Evolutionary conservation across 371 early-diverging fungal species (phyloP).

Genomic region (Aphelidium insulamus): DNA sequence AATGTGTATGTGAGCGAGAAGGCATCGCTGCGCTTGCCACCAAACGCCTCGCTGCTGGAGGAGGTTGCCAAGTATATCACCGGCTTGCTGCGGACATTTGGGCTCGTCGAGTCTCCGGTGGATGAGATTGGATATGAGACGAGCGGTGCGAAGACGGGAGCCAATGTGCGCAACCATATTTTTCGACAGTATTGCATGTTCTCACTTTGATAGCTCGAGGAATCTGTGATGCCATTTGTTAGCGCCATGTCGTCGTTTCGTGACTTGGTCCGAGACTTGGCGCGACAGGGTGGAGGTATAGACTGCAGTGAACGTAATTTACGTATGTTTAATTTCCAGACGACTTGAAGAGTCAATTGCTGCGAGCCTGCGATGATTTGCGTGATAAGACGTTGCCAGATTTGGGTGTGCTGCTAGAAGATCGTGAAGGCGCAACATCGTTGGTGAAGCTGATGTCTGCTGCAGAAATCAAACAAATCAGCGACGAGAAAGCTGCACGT

Average conservation of each 20-base stretch:
- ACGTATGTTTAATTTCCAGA: no score
- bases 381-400: constrained; percentile 68
- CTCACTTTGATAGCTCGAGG: constrained; percentile 21
- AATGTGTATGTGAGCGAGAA: constrained; percentile 45
- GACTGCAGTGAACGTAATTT: not conserved
- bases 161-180: constrained; percentile 2
- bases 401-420: constrained; percentile 73
- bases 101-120: constrained; percentile 31
- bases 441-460: constrained; percentile 70
- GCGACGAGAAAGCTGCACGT: constrained; percentile 26
- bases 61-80: constrained; percentile 64
- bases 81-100: constrained; percentile 29
- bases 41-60: constrained; percentile 35
- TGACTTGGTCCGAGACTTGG: constrained; percentile 54
- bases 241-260: constrained; percentile 59
- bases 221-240: constrained; percentile 54
- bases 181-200: not conserved
- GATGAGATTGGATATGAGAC: constrained; percentile 26
- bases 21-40: constrained; percentile 18
- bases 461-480: constrained; percentile 37
- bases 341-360: no score
- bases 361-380: constrained; percentile 55
- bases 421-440: constrained; percentile 76
- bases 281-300: constrained; percentile 21
- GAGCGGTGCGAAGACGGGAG: constrained; percentile 13